Conservation (phyloP, 768 basidiomycete genomes). For the Suillus weaverae region DNA sequence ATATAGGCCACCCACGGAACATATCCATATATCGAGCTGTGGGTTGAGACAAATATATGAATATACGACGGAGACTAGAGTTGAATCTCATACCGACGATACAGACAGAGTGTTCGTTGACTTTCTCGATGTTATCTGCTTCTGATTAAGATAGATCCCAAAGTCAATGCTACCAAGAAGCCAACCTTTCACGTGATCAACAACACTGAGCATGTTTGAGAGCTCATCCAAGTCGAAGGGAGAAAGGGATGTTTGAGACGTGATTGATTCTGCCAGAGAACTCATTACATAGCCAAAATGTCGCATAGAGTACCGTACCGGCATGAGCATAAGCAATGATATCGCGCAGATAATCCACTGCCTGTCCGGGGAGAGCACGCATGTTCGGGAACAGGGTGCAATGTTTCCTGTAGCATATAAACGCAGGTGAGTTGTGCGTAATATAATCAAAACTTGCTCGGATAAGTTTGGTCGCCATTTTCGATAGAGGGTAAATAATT, state of each 20-base stretch:
- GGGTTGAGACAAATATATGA: neutral
- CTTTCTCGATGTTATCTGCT: constrained; percentile 5
- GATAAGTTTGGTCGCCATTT: neutral
- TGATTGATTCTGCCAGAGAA: constrained; percentile 35
- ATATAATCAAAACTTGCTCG: neutral
- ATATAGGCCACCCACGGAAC: constrained; percentile 5
- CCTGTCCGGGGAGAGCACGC: constrained; percentile 1
- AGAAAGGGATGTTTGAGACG: constrained; percentile 39
- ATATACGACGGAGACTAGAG: neutral
- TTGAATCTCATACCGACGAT: constrained; percentile 7
- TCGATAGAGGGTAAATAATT: neutral
- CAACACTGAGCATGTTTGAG: constrained; percentile 34
- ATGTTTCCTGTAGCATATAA: constrained; percentile 20
- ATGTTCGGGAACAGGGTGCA: constrained; percentile 20
- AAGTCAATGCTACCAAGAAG: neutral
- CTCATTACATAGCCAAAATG: neutral
- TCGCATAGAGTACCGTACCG: neutral
- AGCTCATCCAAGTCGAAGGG: constrained; percentile 39
- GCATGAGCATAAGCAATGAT: constrained; percentile 13
- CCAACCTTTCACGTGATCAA: constrained; percentile 35
- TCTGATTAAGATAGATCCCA: neutral
- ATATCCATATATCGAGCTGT: constrained; percentile 10
- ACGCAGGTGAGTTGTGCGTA: neutral
- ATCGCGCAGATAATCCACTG: constrained; percentile 6
- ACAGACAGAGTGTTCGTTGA: constrained; percentile 12